Conservation (phyloP, 306 rosid genomes). For the Vicia villosa region DNA sequence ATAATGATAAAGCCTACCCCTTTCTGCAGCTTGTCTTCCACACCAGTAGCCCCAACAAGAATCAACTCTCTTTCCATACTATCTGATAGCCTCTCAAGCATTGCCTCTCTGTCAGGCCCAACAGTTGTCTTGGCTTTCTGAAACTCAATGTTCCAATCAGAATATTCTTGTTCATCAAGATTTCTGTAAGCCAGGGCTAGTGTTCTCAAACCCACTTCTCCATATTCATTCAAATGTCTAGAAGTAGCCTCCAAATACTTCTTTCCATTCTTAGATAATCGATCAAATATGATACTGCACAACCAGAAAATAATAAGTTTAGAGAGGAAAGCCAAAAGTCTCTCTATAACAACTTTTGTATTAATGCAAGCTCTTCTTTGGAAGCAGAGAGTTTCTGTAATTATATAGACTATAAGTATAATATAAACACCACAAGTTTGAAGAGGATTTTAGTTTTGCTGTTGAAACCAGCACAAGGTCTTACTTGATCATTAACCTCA, state of each 20-base stretch:
- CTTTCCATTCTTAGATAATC: conserved; percentile 81
- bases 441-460: conserved; percentile 16
- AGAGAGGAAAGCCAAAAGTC: conserved; percentile 6
- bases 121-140: conserved; percentile 83
- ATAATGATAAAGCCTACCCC: conserved; percentile 62
- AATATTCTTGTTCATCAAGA: conserved; percentile 79
- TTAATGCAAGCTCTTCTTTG: conserved; percentile 20
- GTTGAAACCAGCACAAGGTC: conserved; percentile 31
- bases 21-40: conserved; percentile 94
- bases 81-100: conserved; percentile 77
- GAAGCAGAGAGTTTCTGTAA: conserved; percentile 17
- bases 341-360: neutral
- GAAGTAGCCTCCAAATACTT: conserved; percentile 69
- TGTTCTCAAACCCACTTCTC: conserved; percentile 93
- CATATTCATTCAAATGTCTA: conserved; percentile 86
- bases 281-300: conserved; percentile 88
- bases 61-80: conserved; percentile 77
- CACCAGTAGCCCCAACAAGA: conserved; percentile 97
- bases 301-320: conserved; percentile 34
- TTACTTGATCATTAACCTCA: conserved; percentile 25
- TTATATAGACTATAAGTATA: conserved; percentile 17
- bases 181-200: conserved; percentile 83
- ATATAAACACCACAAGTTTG: conserved; percentile 23
- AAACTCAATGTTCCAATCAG: conserved; percentile 82
- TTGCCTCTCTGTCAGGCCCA: conserved; percentile 77